These are phyloP conservation scores for Russula olivacea DNA, from an alignment of 768 basidiomycete genomes.

Conservation along the genomic window DNA sequence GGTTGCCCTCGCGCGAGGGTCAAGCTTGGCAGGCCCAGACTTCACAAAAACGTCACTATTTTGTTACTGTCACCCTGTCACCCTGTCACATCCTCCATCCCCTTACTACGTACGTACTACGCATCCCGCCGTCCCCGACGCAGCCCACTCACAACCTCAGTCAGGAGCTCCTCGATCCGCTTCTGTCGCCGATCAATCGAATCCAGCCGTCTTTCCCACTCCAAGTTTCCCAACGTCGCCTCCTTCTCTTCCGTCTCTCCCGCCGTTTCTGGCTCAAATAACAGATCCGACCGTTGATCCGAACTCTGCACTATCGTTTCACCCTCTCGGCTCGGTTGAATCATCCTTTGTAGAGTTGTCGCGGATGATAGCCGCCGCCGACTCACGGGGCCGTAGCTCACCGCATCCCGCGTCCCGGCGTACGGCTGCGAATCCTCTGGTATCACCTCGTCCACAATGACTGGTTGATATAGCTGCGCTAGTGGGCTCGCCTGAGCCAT, in stretches of 20 bases:
- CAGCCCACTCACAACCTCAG: conserved; percentile 15
- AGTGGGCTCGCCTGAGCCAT: conserved; percentile 53
- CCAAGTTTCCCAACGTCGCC: conserved; percentile 29
- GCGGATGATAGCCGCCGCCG: conserved; percentile 38
- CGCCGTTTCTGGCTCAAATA: conserved; percentile 11
- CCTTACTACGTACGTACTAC: too few relatives aligned
- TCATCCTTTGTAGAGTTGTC: conserved; percentile 22
- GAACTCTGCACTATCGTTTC: conserved; percentile 29
- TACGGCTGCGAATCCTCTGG: conserved; percentile 29
- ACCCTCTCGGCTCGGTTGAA: conserved; percentile 15
- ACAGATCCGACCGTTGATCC: conserved; percentile 23
- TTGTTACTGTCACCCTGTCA: not conserved
- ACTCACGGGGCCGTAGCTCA: conserved; percentile 39
- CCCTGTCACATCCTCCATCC: not conserved
- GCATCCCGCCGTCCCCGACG: not conserved
- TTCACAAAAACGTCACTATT: not conserved
- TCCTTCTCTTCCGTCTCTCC: conserved; percentile 31
- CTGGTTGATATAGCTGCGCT: conserved; percentile 67
- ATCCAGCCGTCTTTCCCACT: conserved; percentile 35
- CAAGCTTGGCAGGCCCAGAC: not conserved
- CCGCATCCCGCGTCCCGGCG: conserved; percentile 19
- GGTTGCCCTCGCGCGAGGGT: not conserved
- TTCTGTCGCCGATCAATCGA: conserved; percentile 42
- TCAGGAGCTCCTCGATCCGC: conserved; percentile 44
- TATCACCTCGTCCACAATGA: conserved; percentile 49